These are phyloP conservation scores for Hypomyces rosellus DNA, from an alignment of 2,329 filamentous ascomycete species.

Conservation along the genomic window DNA sequence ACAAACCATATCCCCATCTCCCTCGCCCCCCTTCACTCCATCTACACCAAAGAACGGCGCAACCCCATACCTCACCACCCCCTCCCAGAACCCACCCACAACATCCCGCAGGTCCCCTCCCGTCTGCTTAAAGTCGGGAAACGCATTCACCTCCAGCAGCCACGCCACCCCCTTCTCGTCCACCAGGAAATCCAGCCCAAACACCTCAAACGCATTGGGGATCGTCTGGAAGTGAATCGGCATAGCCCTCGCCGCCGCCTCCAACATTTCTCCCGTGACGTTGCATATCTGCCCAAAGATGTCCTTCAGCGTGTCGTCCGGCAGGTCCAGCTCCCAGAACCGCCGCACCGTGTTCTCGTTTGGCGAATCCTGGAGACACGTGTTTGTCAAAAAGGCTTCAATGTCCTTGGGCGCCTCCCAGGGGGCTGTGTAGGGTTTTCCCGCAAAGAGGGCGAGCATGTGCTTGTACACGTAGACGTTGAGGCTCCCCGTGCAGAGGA, in stretches of 20 bases:
- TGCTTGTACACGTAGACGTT: conserved; percentile 78
- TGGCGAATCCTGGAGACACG: conserved; percentile 70
- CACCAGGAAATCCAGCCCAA: conserved; percentile 85
- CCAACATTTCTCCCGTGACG: conserved; percentile 72
- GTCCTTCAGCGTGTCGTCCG: conserved; percentile 48
- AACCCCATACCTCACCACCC: conserved; percentile 62
- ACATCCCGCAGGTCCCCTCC: conserved; percentile 70
- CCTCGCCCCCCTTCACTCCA: conserved; percentile 18
- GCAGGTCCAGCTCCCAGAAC: conserved; percentile 62
- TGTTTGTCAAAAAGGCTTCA: conserved; percentile 84
- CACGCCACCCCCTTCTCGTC: conserved; percentile 58
- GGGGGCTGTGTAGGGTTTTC: conserved; percentile 63
- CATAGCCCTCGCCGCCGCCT: conserved; percentile 79
- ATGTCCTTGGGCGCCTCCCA: conserved; percentile 47
- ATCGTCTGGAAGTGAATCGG: conserved; percentile 86
- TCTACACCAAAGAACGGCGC: conserved; percentile 55
- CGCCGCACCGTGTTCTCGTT: conserved; percentile 59
- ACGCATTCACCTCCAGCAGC: conserved; percentile 90
- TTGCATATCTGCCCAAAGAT: conserved; percentile 69
- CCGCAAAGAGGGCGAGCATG: conserved; percentile 92
- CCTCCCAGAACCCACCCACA: conserved; percentile 71
- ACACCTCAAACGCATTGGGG: conserved; percentile 85
- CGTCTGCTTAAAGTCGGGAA: conserved; percentile 92
- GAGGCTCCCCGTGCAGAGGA: conserved; percentile 72
- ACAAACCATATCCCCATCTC: conserved; percentile 40